Evolutionary conservation across 2,329 filamentous ascomycete species (phyloP), one percentile per base, ranked within the genome.

Genomic region (Xylaria sp.): DNA sequence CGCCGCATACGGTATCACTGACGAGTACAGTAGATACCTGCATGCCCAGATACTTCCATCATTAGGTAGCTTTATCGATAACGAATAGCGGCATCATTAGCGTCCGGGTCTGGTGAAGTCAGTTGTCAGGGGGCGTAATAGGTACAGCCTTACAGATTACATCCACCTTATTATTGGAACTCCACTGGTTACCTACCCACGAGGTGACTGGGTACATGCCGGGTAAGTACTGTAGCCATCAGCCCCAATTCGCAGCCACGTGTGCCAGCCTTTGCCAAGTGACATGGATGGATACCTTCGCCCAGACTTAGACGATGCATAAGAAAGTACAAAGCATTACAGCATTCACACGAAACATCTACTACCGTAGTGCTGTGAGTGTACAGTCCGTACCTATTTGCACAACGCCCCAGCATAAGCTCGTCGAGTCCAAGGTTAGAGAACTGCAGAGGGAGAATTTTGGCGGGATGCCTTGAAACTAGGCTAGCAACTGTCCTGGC

Each of bases 41-140:
- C 20, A 11, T 44, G n/a, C 47, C 18, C 34, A 16, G 37, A 22
- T 42, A 44, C 22, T 40, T 43, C n/a, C n/a, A 41, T 44, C 18
- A 49, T 37, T 37, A 29, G 26, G 39, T 39, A 39, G 29, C 16
- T 20, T 39, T 20, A 20, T 48, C 29, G 26, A 4, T 11, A 22
- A 53, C 50, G 29, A 2, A 60, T 63, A 63, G 60, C 55, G 40
- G 44, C 63, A 62, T 61, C 53, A 34, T 48, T 46, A 57, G 45
- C 50, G 41, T 29, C 38, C 51, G 37, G 24, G 48, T 46, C 50
- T 40, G 46, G 61, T 66, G 64, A 65, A 62, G 63, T 65, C 64
- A 66, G 63, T 53, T 22, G 52, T 45, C 24, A 49, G 44, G 50
- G 47, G 24, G 48, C 29, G 39, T 19, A 34, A n/a, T 19, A 39